Evolutionary conservation across 2,329 filamentous ascomycete genomes (phyloP).

Genomic region (Lachnum nothofagi): DNA sequence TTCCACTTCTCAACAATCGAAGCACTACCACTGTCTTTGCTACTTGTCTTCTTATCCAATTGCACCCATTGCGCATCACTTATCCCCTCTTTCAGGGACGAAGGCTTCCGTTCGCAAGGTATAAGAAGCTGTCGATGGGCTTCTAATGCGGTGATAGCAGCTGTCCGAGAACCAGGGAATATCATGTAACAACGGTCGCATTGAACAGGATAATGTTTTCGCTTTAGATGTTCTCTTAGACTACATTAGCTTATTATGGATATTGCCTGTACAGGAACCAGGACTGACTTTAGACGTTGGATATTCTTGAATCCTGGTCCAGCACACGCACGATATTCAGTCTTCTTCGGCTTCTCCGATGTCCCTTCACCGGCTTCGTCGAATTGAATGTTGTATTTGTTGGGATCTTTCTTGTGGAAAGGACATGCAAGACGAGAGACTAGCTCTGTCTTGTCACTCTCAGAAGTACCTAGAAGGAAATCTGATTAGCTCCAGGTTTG

Average conservation of each 20-base stretch:
- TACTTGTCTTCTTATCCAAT: slow-evolving; percentile 11
- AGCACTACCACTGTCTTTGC: not conserved
- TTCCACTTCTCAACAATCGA: slow-evolving; percentile 1
- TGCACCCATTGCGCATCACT: slow-evolving; percentile 12
- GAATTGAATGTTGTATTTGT: slow-evolving; percentile 9
- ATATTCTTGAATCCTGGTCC: slow-evolving; percentile 12
- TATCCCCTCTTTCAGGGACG: slow-evolving; percentile 11
- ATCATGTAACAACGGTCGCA: slow-evolving; percentile 11
- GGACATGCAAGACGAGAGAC: slow-evolving; percentile 10
- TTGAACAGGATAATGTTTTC: slow-evolving; percentile 13
- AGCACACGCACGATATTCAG: slow-evolving; percentile 6
- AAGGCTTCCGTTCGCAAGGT: not conserved
- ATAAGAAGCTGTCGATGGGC: slow-evolving; percentile 6
- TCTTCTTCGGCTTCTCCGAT: not conserved
- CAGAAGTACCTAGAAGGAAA: not conserved
- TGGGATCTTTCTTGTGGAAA: slow-evolving; percentile 7
- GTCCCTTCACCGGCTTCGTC: not conserved
- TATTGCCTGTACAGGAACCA: too few species aligned
- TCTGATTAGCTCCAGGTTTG: not conserved
- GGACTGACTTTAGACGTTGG: slow-evolving; percentile 9
- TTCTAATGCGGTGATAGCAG: not conserved
- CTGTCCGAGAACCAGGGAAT: slow-evolving; percentile 6
- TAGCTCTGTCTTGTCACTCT: not conserved
- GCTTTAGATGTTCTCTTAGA: slow-evolving; percentile 11
- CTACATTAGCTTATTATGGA: not conserved